Evolutionary conservation across 208 protist genomes (phyloP), one percentile per base, ranked within the genome.

Genomic region (Kentomonas sorsogonicus): DNA sequence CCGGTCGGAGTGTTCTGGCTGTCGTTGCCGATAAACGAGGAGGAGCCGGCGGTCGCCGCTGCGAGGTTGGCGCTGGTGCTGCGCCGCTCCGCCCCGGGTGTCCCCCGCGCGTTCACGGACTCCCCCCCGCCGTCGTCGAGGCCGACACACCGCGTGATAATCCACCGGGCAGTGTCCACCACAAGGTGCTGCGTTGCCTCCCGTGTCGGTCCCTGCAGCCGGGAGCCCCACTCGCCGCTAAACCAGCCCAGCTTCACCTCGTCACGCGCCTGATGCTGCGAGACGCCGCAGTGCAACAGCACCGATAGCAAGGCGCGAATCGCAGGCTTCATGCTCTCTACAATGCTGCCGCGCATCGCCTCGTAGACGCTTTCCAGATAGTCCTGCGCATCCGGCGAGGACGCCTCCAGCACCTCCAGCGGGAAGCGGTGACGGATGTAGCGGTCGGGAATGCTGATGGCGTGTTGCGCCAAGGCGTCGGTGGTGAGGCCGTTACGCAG

Each of bases 161-260:
- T 75, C 86, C 89, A 95, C 30, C 58, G 63, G 11, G 83, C 86
- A 33, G 93, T 66, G 40, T 69, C 59, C 11, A 72, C 68, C 34
- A 95, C 64, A 3, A 74, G 79, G 23, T 70, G 64, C 13, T 73
- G 77, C 18, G 79, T 73, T n/a, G 59, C 34, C 34, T 89, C 77
- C 30, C 84, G 75, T 6, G 57, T 72, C 25, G 56, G 53, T 0
- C 89, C 85, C 53, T 93, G 83, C 31, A 95, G 69, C 66, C 76
- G 74, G 27, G 63, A 79, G 50, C 86, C 85, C 86, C 89, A 95
- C 58, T 95, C 85, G 11, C 85, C 79, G 54, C 79, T 90, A 44
- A 95, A 90, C 89, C 89, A 93, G 18, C 82, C 68, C 41, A 89
- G 63, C 69, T 86, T 88, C 44, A 95, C 72, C 63, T 91, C 86